Percentiles rank a stretch among this genome's conserved stretches.
Evolutionary conservation across 345 rosid genomes (phyloP).

Genomic region (Trapa bicornis): DNA sequence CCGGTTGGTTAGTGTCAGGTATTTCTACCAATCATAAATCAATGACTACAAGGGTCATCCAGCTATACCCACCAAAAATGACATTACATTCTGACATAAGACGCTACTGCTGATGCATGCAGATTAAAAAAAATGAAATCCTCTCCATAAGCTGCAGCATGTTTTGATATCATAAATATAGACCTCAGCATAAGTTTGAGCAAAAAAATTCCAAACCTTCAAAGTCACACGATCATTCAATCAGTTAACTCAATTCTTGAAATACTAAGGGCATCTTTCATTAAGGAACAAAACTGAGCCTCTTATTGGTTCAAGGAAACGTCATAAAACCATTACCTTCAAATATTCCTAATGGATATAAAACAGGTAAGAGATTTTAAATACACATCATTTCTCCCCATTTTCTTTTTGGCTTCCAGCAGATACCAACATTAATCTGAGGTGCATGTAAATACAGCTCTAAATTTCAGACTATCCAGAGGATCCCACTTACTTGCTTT

Average conservation of each 20-base stretch:
- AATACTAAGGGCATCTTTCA: not conserved
- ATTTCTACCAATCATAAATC: not conserved
- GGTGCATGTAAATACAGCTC: not conserved
- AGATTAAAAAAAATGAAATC: not conserved
- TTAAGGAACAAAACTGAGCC: not conserved
- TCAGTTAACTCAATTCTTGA: not conserved
- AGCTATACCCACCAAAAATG: not conserved
- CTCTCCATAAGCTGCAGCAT: not conserved
- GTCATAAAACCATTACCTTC: not conserved
- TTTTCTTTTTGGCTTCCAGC: not conserved
- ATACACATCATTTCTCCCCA: not conserved
- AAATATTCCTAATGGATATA: no score
- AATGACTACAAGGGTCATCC: not conserved
- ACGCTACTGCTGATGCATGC: not conserved
- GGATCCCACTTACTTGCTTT: slow-evolving; percentile 63
- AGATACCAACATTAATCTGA: not conserved
- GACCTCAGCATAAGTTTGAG: no score
- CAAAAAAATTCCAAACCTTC: not conserved
- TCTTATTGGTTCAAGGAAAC: not conserved
- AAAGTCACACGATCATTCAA: not conserved
- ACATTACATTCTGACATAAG: not conserved
- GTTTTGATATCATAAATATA: not conserved
- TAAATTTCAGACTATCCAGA: not conserved
- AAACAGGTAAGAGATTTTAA: no score
- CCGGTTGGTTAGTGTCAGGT: not conserved